Percentiles rank a stretch among this genome's conserved stretches.
These are phyloP conservation scores for Lathyrus sativus DNA, from an alignment of 306 rosid species.

Conservation along the genomic window DNA sequence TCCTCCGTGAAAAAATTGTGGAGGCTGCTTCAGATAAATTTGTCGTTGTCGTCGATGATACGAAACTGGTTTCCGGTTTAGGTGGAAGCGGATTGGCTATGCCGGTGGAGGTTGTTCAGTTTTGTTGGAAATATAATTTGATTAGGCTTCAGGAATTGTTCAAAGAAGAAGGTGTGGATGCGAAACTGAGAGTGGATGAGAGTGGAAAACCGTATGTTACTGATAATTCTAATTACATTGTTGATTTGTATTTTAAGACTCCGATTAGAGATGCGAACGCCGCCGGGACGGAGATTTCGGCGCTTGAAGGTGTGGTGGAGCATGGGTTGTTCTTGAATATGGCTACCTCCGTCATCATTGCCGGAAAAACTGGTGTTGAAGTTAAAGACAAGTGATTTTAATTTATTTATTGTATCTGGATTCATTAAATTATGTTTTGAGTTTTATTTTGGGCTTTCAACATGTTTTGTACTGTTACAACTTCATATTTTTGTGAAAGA, in stretches of 20 bases:
- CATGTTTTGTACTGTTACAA: neutral
- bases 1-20: constrained; percentile 78
- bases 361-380: constrained; percentile 63
- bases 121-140: constrained; percentile 79
- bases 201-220: constrained; percentile 69
- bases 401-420: no score
- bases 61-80: constrained; percentile 64
- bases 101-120: constrained; percentile 93
- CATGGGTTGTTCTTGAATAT: constrained; percentile 81
- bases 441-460: neutral
- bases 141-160: constrained; percentile 62
- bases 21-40: constrained; percentile 83
- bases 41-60: constrained; percentile 74
- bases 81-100: constrained; percentile 82
- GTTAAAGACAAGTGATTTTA: constrained; percentile 54
- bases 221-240: constrained; percentile 75
- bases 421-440: neutral
- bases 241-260: constrained; percentile 66
- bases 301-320: constrained; percentile 78
- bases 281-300: constrained; percentile 71
- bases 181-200: constrained; percentile 62
- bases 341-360: constrained; percentile 77
- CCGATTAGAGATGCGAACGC: constrained; percentile 61
- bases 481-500: no score
- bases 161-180: constrained; percentile 68